Percentiles rank a stretch among this genome's conserved stretches.
These are phyloP conservation scores for Mycosphaerella sp. DNA, from an alignment of 2,329 filamentous ascomycete species.

Conservation along the genomic window DNA sequence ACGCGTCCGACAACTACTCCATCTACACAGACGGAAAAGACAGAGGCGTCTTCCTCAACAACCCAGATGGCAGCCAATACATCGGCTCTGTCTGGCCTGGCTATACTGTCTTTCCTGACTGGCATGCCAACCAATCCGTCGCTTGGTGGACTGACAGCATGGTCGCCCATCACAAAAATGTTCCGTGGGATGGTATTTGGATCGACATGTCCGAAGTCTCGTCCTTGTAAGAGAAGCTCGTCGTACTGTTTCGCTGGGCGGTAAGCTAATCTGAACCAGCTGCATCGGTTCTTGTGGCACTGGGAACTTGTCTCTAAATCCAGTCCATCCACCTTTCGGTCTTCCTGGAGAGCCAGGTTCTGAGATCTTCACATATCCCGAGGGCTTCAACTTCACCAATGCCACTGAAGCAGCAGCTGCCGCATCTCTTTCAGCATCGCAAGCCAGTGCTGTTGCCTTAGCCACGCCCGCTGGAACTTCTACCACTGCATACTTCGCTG, in stretches of 20 bases:
- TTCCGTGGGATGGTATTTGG: conserved; percentile 52
- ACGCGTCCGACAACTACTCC: conserved; percentile 57
- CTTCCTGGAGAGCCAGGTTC: conserved; percentile 61
- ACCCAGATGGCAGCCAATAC: conserved; percentile 34
- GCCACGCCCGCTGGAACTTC: conserved; percentile 22
- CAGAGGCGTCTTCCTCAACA: conserved; percentile 33
- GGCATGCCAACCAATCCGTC: conserved; percentile 53
- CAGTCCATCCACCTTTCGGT: conserved; percentile 59
- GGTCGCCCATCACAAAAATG: conserved; percentile 46
- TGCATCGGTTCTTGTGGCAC: conserved; percentile 68
- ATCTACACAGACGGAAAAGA: conserved; percentile 33
- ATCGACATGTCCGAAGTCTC: conserved; percentile 58
- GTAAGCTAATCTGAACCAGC: conserved; percentile 9
- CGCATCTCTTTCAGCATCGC: conserved; percentile 49
- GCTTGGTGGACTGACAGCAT: conserved; percentile 56
- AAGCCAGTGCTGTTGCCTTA: conserved; percentile 40
- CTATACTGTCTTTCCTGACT: conserved; percentile 57
- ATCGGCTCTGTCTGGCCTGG: conserved; percentile 49
- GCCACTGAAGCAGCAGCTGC: conserved; percentile 59
- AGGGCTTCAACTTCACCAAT: conserved; percentile 64
- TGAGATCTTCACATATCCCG: conserved; percentile 54
- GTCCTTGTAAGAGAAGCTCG: conserved; percentile 41
- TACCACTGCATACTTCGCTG: conserved; percentile 20
- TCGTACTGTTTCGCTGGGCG: no score
- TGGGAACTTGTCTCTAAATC: conserved; percentile 58